Evolutionary conservation across 768 basidiomycete genomes (phyloP).

Genomic region (Macrolepiota fuliginosa): DNA sequence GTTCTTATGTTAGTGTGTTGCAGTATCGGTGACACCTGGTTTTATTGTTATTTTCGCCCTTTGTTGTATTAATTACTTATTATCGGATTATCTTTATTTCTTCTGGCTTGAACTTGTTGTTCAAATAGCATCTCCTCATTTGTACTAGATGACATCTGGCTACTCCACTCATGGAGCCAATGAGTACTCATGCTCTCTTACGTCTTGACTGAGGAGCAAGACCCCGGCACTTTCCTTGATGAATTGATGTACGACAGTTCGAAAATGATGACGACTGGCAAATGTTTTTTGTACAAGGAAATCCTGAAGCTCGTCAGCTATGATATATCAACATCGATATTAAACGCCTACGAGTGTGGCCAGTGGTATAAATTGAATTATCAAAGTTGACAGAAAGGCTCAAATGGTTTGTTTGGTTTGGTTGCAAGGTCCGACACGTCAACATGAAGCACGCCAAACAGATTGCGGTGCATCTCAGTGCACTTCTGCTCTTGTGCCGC

Average conservation of each 20-base stretch:
- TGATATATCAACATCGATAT: background rate
- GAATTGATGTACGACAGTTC: too few species aligned
- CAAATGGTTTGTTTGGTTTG: background rate
- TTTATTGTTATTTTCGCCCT: background rate
- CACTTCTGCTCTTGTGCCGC: constrained; percentile 11
- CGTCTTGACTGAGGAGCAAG: background rate
- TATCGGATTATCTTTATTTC: constrained; percentile 3
- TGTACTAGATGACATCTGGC: background rate
- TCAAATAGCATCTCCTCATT: background rate
- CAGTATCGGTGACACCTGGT: constrained; percentile 1
- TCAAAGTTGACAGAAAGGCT: background rate
- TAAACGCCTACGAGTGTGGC: background rate
- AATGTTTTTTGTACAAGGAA: background rate
- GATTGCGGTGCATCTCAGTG: background rate
- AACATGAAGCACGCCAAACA: background rate
- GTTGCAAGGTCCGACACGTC: constrained; percentile 8
- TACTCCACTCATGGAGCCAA: background rate
- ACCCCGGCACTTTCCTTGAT: background rate
- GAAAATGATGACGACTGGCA: background rate
- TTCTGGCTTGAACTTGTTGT: background rate
- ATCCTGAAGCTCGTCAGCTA: background rate
- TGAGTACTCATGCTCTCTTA: background rate
- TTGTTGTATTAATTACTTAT: constrained; percentile 8
- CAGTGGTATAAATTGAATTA: background rate
- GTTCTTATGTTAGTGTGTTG: constrained; percentile 20